phyloP scores from a whole-genome alignment of 768 basidiomycete genomes.

The Boletellus sp. region DNA sequence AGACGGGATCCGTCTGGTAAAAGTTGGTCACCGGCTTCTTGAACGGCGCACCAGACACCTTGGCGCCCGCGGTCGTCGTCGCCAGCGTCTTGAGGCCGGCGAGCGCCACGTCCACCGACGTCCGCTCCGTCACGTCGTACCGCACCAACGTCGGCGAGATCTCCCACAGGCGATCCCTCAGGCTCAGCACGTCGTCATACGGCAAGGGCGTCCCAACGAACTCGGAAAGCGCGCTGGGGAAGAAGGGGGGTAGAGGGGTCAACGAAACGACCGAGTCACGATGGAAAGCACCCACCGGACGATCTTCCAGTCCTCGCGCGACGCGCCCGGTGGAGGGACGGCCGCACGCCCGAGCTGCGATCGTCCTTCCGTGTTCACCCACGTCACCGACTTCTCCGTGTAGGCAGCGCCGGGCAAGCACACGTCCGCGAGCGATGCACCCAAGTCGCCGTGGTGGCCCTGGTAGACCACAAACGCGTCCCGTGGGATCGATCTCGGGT shows the following conservation, averaged over 20 bases:
- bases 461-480: constrained; percentile 98
- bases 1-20: constrained; percentile 95
- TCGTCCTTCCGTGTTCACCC: constrained; percentile 97
- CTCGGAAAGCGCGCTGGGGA: constrained; percentile 79
- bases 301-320: constrained; percentile 97
- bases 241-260: neutral
- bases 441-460: constrained; percentile 96
- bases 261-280: neutral
- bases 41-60: constrained; percentile 58
- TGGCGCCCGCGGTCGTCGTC: constrained; percentile 47
- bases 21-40: constrained; percentile 86
- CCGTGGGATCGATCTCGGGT: constrained; percentile 81
- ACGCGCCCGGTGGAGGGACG: constrained; percentile 91
- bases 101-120: constrained; percentile 67
- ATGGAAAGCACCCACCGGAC: constrained; percentile 55
- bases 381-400: constrained; percentile 87
- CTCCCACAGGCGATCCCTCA: constrained; percentile 96
- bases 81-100: constrained; percentile 64
- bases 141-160: constrained; percentile 86
- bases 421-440: constrained; percentile 96
- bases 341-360: constrained; percentile 88
- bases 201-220: constrained; percentile 75
- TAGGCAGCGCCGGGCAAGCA: constrained; percentile 91
- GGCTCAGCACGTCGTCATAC: constrained; percentile 79
- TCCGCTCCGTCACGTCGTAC: constrained; percentile 77